A percentile compares a stretch with the other conserved stretches of the same genome.
Evolutionary conservation across 768 basidiomycete species (phyloP).

Genomic region (Thelephora ganbajun): DNA sequence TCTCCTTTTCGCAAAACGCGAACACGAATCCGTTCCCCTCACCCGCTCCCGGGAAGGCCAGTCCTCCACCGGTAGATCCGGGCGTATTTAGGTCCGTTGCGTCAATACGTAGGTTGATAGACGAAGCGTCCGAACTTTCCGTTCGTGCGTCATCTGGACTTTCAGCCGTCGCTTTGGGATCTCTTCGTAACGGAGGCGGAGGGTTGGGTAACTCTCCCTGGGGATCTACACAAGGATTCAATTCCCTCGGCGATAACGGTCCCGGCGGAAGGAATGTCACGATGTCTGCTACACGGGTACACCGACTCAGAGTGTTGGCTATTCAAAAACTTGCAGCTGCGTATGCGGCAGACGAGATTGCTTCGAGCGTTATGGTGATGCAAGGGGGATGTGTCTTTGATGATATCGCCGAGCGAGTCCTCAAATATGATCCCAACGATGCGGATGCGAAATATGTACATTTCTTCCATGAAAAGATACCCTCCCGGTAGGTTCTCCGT

Average conservation of each 20-base stretch:
- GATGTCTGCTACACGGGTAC: slow-evolving; percentile 78
- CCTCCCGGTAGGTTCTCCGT: slow-evolving; percentile 54
- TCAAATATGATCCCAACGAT: slow-evolving; percentile 65
- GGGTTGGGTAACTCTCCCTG: slow-evolving; percentile 36
- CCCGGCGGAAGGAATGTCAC: slow-evolving; percentile 57
- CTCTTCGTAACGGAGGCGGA: slow-evolving; percentile 32
- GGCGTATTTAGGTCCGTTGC: slow-evolving; percentile 72
- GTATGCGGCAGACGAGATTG: slow-evolving; percentile 81
- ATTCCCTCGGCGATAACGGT: slow-evolving; percentile 34
- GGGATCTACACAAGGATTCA: slow-evolving; percentile 53
- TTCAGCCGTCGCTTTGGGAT: slow-evolving; percentile 58
- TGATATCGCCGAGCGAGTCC: slow-evolving; percentile 79
- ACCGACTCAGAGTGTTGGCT: slow-evolving; percentile 65
- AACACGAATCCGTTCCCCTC: slow-evolving; percentile 33
- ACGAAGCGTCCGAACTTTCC: slow-evolving; percentile 80
- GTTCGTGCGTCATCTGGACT: slow-evolving; percentile 81
- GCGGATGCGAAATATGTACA: slow-evolving; percentile 78
- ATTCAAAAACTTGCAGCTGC: slow-evolving; percentile 81
- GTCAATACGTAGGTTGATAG: slow-evolving; percentile 67
- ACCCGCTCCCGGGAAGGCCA: slow-evolving; percentile 49
- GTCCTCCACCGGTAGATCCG: slow-evolving; percentile 81
- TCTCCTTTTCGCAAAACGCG: slow-evolving; percentile 14
- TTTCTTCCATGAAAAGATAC: slow-evolving; percentile 93
- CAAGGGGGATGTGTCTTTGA: slow-evolving; percentile 88
- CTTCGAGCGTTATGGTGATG: slow-evolving; percentile 91